A percentile compares a stretch with the other conserved stretches of the same genome.
Conservation (phyloP, 2,329 filamentous ascomycete species). For the Colletotrichum sp. region DNA sequence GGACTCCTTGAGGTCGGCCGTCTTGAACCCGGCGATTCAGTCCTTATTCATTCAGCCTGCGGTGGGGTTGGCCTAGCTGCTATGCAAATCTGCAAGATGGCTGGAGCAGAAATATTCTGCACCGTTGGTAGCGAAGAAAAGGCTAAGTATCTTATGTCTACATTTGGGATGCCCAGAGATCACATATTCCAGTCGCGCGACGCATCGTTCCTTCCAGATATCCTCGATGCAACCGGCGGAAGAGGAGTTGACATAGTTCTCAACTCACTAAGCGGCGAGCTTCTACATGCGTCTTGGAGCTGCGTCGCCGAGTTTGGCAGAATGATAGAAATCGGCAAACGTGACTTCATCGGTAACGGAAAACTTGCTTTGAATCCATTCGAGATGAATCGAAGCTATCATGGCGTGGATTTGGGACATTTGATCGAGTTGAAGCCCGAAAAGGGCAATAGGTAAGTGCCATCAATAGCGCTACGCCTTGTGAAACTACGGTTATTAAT, state of each 20-base stretch:
- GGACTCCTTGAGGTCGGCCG: constrained; percentile 33
- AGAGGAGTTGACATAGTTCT: constrained; percentile 35
- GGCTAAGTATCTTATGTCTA: constrained; percentile 27
- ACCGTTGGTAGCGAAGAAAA: constrained; percentile 38
- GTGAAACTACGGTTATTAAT: not conserved
- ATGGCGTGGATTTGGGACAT: constrained; percentile 16
- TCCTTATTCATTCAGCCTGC: constrained; percentile 33
- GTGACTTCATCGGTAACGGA: constrained; percentile 41
- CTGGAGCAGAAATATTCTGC: constrained; percentile 37
- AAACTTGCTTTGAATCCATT: constrained; percentile 42
- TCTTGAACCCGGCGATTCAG: constrained; percentile 26
- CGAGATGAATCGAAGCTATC: constrained; percentile 31
- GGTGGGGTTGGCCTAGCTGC: constrained; percentile 33
- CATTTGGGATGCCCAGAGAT: constrained; percentile 29
- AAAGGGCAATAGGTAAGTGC: not conserved
- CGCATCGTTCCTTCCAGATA: constrained; percentile 29
- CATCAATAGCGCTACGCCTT: not conserved
- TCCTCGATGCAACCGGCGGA: constrained; percentile 26
- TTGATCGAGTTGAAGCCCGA: constrained; percentile 2
- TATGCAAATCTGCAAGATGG: constrained; percentile 29
- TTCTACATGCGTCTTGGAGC: constrained; percentile 41
- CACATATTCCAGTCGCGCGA: constrained; percentile 36
- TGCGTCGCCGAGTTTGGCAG: constrained; percentile 44
- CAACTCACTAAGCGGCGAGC: constrained; percentile 41
- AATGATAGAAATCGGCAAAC: constrained; percentile 47